These are phyloP conservation scores for Auxenochlorella protothecoides DNA, from an alignment of 139 green algal species.

Conservation along the genomic window DNA sequence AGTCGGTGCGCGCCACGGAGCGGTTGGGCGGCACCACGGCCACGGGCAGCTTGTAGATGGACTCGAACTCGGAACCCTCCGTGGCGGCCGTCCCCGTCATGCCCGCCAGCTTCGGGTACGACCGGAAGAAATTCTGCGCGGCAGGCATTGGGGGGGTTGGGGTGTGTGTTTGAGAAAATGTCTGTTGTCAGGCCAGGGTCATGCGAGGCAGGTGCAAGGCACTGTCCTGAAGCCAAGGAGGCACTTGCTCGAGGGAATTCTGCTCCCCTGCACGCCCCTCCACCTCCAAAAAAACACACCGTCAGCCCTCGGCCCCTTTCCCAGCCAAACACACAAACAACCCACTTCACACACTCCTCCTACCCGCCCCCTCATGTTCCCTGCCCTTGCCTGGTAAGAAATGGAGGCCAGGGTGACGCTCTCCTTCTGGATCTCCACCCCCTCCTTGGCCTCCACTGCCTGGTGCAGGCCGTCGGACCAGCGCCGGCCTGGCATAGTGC, in stretches of 20 bases:
- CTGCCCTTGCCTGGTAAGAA: slow-evolving; percentile 72
- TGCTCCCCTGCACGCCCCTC: too few species aligned
- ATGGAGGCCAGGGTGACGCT: slow-evolving; percentile 88
- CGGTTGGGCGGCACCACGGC: slow-evolving; percentile 69
- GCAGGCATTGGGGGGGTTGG: neutral
- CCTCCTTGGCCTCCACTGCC: slow-evolving; percentile 97
- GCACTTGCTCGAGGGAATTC: too few species aligned
- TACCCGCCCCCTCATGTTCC: neutral
- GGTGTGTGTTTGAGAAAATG: neutral
- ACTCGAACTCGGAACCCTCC: slow-evolving; percentile 89
- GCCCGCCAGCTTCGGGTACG: slow-evolving; percentile 64
- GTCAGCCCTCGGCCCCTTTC: too few species aligned
- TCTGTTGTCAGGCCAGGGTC: neutral
- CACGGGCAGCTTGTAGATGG: slow-evolving; percentile 92
- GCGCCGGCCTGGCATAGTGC: slow-evolving; percentile 84
- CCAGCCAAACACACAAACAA: neutral
- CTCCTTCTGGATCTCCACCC: slow-evolving; percentile 90
- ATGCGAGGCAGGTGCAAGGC: too few species aligned
- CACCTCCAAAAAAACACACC: too few species aligned
- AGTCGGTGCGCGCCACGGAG: slow-evolving; percentile 51
- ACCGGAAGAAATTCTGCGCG: slow-evolving; percentile 63
- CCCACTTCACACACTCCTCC: neutral
- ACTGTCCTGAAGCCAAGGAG: too few species aligned
- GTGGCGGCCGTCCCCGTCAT: slow-evolving; percentile 93
- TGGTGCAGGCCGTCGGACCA: slow-evolving; percentile 91